A percentile compares a stretch with the other conserved stretches of the same genome.
Evolutionary conservation across 2,329 filamentous ascomycete genomes (phyloP).

Genomic region (Alternaria sp.): DNA sequence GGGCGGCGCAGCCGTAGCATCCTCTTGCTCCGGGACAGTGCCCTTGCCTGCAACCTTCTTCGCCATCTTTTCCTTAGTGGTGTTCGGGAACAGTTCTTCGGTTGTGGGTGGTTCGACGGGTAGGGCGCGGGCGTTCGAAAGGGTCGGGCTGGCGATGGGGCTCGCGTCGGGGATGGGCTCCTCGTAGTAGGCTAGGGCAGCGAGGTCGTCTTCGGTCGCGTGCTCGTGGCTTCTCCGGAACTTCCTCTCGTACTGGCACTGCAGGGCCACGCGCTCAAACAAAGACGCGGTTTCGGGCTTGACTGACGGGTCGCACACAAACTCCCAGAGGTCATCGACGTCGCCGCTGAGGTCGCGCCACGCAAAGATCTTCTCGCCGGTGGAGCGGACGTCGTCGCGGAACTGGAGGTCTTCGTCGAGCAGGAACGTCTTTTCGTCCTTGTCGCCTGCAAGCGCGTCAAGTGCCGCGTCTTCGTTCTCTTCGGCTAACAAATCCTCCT

Average conservation of each 20-base stretch:
- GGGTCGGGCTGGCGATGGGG: slow-evolving; percentile 59
- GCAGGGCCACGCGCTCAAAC: slow-evolving; percentile 81
- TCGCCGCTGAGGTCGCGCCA: slow-evolving; percentile 97
- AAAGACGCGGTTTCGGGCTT: slow-evolving; percentile 73
- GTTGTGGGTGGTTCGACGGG: slow-evolving; percentile 38
- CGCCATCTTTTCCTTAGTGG: slow-evolving; percentile 51
- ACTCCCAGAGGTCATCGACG: slow-evolving; percentile 94
- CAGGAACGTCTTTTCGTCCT: slow-evolving; percentile 96
- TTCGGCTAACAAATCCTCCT: slow-evolving; percentile 88
- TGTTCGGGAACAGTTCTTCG: slow-evolving; percentile 47
- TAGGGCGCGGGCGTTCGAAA: slow-evolving; percentile 43
- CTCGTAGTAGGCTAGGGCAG: slow-evolving; percentile 80
- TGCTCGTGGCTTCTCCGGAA: slow-evolving; percentile 80
- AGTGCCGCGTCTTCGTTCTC: slow-evolving; percentile 83
- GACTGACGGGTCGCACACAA: slow-evolving; percentile 84
- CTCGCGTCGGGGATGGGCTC: slow-evolving; percentile 66
- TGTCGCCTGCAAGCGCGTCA: slow-evolving; percentile 77
- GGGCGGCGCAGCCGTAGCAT: slow-evolving; percentile 66
- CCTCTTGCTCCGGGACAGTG: slow-evolving; percentile 43
- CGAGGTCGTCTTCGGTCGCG: slow-evolving; percentile 80
- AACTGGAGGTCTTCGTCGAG: slow-evolving; percentile 93
- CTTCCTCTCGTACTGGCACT: slow-evolving; percentile 98
- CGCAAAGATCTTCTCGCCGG: slow-evolving; percentile 84
- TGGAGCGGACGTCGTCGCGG: slow-evolving; percentile 79
- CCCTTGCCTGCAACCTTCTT: slow-evolving; percentile 48